Evolutionary conservation across 441 rosid genomes (phyloP), one percentile per base, ranked within the genome.

Genomic region (Lepidium campestre): DNA sequence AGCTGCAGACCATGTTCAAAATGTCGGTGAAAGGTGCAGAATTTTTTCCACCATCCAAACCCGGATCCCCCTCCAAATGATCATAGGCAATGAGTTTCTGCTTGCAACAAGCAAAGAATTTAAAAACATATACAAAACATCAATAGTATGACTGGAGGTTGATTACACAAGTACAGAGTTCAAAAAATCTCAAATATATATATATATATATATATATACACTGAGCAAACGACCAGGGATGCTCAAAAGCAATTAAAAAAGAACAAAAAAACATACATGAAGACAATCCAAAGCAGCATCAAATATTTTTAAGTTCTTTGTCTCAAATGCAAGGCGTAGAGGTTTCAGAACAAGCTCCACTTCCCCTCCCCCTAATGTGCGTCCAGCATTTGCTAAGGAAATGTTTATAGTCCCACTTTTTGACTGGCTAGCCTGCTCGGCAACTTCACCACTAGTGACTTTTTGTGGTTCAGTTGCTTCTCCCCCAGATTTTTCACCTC

Each of bases 71-170:
- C 84, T 92, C 98, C 67, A 95, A 74, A 75, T 95, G 99, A 75
- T 95, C 91, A 52, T 95, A 95, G n/a, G 99, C 96, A 75, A 95
- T 90, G 56, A 92, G 90, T 90, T 90, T 95, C 99, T 95, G 96
- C 42, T 65, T 50, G 58, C 56, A 59, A 19, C 68, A 75, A 65
- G 73, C 56, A 61, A 77, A 68, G 48, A 52, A 72, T 48, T 48
- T 25, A 44, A 14, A 42, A 65, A 29, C 61, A 62, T 27, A 19
- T 48, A 55, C 31, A 65, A 31, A 37, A 49, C 13, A 71, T 55
- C 29, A 23, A 66, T 17, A 25, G 15, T 40, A 57, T 23, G 47
- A 63, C 31, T 37, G 31, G n/a, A 56, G 45, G 49, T 59, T 54
- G 53, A 56, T 13, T 3, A 17, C 62, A 39, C 6, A 20, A 22